Conservation (phyloP, 2,329 filamentous ascomycete species). For the Tetracladium maxilliforme region DNA sequence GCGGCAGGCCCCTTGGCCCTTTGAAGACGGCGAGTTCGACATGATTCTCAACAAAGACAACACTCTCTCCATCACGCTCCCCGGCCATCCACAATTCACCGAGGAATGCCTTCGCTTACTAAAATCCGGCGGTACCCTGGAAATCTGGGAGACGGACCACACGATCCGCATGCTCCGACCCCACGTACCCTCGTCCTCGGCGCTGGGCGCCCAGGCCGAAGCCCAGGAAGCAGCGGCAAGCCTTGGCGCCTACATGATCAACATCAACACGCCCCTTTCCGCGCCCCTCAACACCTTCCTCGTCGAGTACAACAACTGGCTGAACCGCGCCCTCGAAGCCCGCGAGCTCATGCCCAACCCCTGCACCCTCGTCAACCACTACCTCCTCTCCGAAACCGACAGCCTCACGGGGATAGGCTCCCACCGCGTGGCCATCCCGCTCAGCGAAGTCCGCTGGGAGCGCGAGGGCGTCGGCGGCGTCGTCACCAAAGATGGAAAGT, state of each 20-base stretch:
- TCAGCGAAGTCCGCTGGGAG: constrained; percentile 80
- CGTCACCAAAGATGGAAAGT: constrained; percentile 43
- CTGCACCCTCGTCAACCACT: constrained; percentile 62
- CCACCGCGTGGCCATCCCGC: constrained; percentile 71
- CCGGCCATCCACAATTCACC: constrained; percentile 36
- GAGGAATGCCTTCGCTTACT: constrained; percentile 69
- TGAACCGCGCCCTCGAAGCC: constrained; percentile 58
- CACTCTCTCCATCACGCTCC: constrained; percentile 47
- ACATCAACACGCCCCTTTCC: constrained; percentile 68
- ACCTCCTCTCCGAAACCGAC: constrained; percentile 69
- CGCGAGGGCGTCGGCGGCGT: constrained; percentile 54
- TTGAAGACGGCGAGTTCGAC: constrained; percentile 69
- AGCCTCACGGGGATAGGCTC: constrained; percentile 53
- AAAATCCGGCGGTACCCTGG: constrained; percentile 62
- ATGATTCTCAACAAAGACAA: constrained; percentile 81
- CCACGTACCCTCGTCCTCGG: constrained; percentile 40
- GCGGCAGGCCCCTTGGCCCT: constrained; percentile 60
- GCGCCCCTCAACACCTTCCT: constrained; percentile 70
- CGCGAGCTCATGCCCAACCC: constrained; percentile 60
- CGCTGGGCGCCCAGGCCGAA: constrained; percentile 28
- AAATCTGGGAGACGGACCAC: constrained; percentile 84
- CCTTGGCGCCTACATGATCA: constrained; percentile 71
- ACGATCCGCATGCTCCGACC: constrained; percentile 71
- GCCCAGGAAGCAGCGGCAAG: constrained; percentile 49
- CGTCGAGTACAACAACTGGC: constrained; percentile 72